Base-by-base conservation (phyloP, 306 rosid genomes). In the apple (Malus domestica) region DNA sequence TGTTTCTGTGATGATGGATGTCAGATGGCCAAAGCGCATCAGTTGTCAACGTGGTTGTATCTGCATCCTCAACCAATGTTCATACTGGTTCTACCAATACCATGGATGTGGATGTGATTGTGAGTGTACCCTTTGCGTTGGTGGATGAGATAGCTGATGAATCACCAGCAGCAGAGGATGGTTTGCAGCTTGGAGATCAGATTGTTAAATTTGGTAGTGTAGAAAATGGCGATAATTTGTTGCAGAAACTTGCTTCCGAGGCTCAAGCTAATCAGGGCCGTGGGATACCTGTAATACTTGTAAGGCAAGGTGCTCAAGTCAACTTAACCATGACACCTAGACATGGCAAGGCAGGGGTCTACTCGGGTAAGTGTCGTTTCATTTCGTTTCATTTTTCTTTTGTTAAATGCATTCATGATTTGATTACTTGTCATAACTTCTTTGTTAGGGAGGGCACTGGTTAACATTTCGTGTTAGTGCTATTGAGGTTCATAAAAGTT, bases 271-370 rank as follows among this genome's bases (percentile, higher is more conserved):
- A 88, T 80, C 66, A 81, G 63, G 93, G 81, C 64, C 49, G 63
- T 64, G 78, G 87, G 60, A 62, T 95, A 54, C 92, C 96, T 62
- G 82, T 90, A 65, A 81, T 78, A 44, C 81, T 92, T 51, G 59
- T 79, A 83, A 95, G 98, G 86, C 97, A 89, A 80, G 98, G 97
- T 79, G 76, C 88, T 44, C 71, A 73, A 46, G 71, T 92, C 73
- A 95, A 89, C 88, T 61, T 89, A 63, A 83, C 85, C 18, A 61
- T 92, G 84, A 92, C 92, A 20, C 98, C 98, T 13, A 88, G 98
- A 82, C 92, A 55, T 95, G 97, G 98, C 91, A 87, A 84, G 97
- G 97, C 87, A 85, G 97, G 49, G 97, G 97, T 72, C 85, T 95
- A 22, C 81, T 95, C n/a, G 98, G 98, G 98, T 90, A 95, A 73